These are phyloP conservation scores for Pulicaria dysenterica DNA, from an alignment of 129 eudicot species.

Conservation along the genomic window DNA sequence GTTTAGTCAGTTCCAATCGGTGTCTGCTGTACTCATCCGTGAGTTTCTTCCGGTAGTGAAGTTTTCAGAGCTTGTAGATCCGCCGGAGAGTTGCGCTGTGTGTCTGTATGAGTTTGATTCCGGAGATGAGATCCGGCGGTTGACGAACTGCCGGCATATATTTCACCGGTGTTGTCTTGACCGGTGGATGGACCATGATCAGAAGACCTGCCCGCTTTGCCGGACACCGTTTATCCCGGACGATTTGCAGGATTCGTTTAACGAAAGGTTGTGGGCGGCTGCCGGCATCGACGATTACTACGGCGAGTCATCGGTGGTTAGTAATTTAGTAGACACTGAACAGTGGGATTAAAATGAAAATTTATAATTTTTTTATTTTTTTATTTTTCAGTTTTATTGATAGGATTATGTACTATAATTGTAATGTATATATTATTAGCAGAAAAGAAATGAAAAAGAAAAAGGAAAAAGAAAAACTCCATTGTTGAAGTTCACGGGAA, in stretches of 20 bases:
- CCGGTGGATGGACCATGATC: conserved; percentile 98
- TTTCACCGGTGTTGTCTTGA: conserved; percentile 84
- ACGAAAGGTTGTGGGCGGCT: conserved; percentile 75
- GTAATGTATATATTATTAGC: background rate
- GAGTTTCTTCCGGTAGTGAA: conserved; percentile 81
- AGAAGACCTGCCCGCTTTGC: conserved; percentile 92
- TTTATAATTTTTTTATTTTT: no score
- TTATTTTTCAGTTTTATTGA: conserved; percentile 10
- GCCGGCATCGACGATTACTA: conserved; percentile 68
- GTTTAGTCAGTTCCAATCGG: conserved; percentile 30
- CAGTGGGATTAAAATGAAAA: background rate
- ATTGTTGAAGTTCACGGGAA: no score
- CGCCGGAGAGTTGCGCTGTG: conserved; percentile 82
- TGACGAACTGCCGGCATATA: conserved; percentile 81
- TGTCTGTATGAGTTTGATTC: conserved; percentile 75
- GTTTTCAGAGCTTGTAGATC: conserved; percentile 54
- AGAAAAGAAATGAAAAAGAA: background rate
- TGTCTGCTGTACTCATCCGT: conserved; percentile 65
- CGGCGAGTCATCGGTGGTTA: conserved; percentile 55
- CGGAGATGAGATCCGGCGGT: conserved; percentile 79
- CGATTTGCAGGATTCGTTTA: conserved; percentile 62
- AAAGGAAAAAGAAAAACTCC: background rate
- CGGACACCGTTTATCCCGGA: conserved; percentile 69
- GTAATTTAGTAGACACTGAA: conserved; percentile 32
- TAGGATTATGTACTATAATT: background rate